A percentile compares a stretch with the other conserved stretches of the same genome.
These are phyloP conservation scores for Dothistroma pini DNA, from an alignment of 2,329 filamentous ascomycete genomes.

Conservation along the genomic window DNA sequence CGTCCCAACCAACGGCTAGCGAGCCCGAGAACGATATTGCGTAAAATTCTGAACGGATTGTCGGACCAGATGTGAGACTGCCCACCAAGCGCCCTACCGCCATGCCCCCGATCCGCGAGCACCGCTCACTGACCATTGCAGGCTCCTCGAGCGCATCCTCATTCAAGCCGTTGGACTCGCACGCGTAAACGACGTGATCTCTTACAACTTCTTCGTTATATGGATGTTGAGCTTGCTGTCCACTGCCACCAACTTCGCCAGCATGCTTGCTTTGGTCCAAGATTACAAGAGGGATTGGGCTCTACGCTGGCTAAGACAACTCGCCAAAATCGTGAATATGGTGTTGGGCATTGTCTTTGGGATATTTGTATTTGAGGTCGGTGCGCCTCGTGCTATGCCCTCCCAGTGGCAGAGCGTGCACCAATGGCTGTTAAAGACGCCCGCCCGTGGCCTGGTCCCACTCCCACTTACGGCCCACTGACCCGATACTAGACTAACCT, in stretches of 20 bases:
- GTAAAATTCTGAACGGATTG: conserved; percentile 63
- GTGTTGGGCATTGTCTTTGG: conserved; percentile 56
- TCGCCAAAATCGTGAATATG: conserved; percentile 64
- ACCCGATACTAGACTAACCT: conserved; percentile 41
- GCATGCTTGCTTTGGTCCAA: conserved; percentile 61
- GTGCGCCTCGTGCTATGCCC: neutral
- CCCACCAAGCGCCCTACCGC: neutral
- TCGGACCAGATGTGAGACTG: conserved; percentile 56
- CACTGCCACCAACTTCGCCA: conserved; percentile 63
- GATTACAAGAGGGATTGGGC: conserved; percentile 66
- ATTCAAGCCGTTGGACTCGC: conserved; percentile 62
- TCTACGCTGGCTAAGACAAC: conserved; percentile 61
- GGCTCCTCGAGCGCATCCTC: conserved; percentile 63
- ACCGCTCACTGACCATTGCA: neutral
- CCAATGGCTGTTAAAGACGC: no score
- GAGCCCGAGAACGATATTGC: conserved; percentile 52
- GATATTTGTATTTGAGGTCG: conserved; percentile 51
- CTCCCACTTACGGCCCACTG: neutral
- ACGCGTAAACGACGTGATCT: conserved; percentile 56
- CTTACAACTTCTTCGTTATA: conserved; percentile 68
- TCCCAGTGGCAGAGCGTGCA: neutral
- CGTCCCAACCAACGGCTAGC: conserved; percentile 27
- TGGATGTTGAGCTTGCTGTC: conserved; percentile 65
- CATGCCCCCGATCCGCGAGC: neutral
- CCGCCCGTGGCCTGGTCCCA: neutral